Evolutionary conservation across 805 yeast genomes (phyloP), one percentile per base, ranked within the genome.

Genomic region (Ascoidea asiatica): DNA sequence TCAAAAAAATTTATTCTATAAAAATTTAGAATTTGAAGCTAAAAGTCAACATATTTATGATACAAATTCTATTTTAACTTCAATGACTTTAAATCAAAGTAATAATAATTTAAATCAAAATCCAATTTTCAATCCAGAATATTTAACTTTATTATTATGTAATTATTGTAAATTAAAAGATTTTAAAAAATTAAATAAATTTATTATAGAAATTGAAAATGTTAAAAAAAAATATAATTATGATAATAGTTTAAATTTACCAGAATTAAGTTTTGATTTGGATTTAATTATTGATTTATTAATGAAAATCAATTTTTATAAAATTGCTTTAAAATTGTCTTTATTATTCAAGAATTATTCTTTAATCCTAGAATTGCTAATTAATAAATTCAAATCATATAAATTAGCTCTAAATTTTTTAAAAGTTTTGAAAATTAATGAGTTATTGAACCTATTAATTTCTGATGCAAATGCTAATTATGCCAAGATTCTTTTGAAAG

Each of bases 401-500:
- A 38, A 45, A 33, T 23, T 49, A 8, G 42, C 46, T 17, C 37
- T 49, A n/a, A 21, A 43, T 4, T 49, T 49, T 33, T 37, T 49
- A 19, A 29, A 50, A n/a, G 40, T 33, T 43, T 47, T 49, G 41
- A 38, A 40, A 33, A 43, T 46, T 21, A 49, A 47, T 40, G 48
- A 49, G 11, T 41, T 47, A 4, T 49, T 49, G 38, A 43, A 44
- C 19, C 36, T 45, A 5, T 36, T 49, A 18, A 39, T 49, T 11
- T 40, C 43, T 3, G 45, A 46, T 56, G 29, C 48, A 7, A 21
- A 66, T 44, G 56, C 64, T 19, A 48, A 79, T 22, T 77, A 73
- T 53, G 79, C 90, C 3, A 77, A 84, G 47, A 54, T 62, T 1
- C 62, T 90, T 22, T 65, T 90, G 41, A 83, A 82, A 36, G 57